Percentiles rank a stretch among this genome's conserved stretches.
Conservation (phyloP, 345 rosid genomes). For the Dovyalis caffra region DNA sequence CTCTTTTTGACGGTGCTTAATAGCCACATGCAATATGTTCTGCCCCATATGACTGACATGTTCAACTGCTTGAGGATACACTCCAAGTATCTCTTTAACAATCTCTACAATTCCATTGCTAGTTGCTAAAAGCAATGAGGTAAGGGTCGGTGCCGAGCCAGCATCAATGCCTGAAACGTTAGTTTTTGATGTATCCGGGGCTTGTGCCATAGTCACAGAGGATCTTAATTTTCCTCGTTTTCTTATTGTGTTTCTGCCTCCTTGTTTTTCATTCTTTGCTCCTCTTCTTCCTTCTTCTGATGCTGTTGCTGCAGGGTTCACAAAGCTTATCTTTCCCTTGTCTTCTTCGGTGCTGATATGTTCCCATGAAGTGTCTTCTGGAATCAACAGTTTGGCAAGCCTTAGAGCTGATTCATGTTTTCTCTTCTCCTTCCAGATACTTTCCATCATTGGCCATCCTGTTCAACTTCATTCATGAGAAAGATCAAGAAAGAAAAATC, state of each 20-base stretch:
- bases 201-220: no score
- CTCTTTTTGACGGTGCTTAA: conserved; percentile 17
- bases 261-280: background rate
- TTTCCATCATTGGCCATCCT: conserved; percentile 8
- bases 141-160: background rate
- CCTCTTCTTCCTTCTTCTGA: no score
- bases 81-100: background rate
- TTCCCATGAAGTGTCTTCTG: conserved; percentile 25
- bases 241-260: no score
- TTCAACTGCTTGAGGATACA: conserved; percentile 22
- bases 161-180: no score
- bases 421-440: background rate
- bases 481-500: no score
- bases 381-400: conserved; percentile 19
- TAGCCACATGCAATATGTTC: conserved; percentile 28
- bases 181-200: no score
- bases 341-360: background rate
- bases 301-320: background rate
- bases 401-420: background rate
- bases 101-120: conserved; percentile 16
- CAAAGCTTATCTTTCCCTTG: background rate
- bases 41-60: conserved; percentile 12
- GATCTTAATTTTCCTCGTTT: no score
- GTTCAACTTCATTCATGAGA: background rate
- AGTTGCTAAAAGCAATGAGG: conserved; percentile 22